A percentile compares a stretch with the other conserved stretches of the same genome.
Evolutionary conservation across 805 yeast genomes (phyloP).

Genomic region (Kurtzmaniella fragi): DNA sequence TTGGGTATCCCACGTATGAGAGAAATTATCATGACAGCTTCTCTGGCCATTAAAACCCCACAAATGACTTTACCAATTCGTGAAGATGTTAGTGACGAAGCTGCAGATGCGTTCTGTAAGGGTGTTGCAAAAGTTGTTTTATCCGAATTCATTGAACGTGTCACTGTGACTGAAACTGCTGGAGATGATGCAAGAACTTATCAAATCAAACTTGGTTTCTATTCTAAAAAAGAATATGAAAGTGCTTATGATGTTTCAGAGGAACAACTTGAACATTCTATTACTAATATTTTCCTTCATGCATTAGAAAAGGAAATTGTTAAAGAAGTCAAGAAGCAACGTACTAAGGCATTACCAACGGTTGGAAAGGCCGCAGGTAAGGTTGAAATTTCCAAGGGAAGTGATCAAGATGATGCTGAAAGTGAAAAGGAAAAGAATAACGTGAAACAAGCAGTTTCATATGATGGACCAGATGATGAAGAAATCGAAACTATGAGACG

Average conservation of each 20-base stretch:
- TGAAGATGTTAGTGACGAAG: slow-evolving; percentile 73
- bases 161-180: slow-evolving; percentile 83
- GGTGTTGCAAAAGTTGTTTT: slow-evolving; percentile 78
- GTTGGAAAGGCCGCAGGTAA: slow-evolving; percentile 70
- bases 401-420: slow-evolving; percentile 52
- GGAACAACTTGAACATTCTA: slow-evolving; percentile 67
- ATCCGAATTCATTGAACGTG: slow-evolving; percentile 84
- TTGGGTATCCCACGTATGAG: slow-evolving; percentile 99
- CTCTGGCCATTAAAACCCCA: slow-evolving; percentile 93
- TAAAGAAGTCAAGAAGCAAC: slow-evolving; percentile 80
- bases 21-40: slow-evolving; percentile 99
- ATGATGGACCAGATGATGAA: slow-evolving; percentile 94
- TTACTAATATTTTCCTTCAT: slow-evolving; percentile 60
- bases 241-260: slow-evolving; percentile 85
- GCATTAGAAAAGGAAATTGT: slow-evolving; percentile 67
- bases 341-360: slow-evolving; percentile 52
- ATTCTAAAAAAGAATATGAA: slow-evolving; percentile 68
- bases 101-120: slow-evolving; percentile 91
- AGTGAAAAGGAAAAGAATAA: slow-evolving; percentile 58
- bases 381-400: slow-evolving; percentile 6
- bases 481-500: slow-evolving; percentile 85
- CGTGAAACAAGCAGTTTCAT: slow-evolving; percentile 82
- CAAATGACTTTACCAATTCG: slow-evolving; percentile 92
- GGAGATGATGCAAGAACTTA: slow-evolving; percentile 71
- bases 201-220: slow-evolving; percentile 69